These are phyloP conservation scores for Ganoderma boninense DNA, from an alignment of 1,284 basidiomycete genomes.

Conservation along the genomic window DNA sequence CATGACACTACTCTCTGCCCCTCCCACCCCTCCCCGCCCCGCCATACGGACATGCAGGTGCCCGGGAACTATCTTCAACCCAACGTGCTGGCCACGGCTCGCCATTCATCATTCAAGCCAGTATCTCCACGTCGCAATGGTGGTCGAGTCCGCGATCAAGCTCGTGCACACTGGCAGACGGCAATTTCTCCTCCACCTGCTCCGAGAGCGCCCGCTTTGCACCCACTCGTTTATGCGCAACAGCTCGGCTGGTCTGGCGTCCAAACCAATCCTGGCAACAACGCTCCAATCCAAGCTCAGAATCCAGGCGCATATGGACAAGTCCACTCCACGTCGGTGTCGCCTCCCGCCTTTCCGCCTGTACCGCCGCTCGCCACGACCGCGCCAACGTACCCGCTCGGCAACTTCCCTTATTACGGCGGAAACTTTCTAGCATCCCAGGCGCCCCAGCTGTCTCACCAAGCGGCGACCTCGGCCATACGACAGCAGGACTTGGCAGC, in stretches of 20 bases:
- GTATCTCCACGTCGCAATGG: not conserved
- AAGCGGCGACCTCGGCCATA: not conserved
- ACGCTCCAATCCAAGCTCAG: not conserved
- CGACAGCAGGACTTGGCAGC: slow-evolving; percentile 19
- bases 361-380: not conserved
- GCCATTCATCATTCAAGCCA: slow-evolving; percentile 3
- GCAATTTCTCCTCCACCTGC: not conserved
- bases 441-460: not conserved
- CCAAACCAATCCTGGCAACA: not conserved
- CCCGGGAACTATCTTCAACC: not conserved
- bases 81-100: slow-evolving; percentile 10
- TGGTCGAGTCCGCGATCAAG: not conserved
- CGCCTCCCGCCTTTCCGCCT: not conserved
- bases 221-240: slow-evolving; percentile 14
- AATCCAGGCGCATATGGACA: not conserved
- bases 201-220: slow-evolving; percentile 7
- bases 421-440: not conserved
- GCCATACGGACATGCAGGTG: slow-evolving; percentile 7
- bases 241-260: slow-evolving; percentile 14
- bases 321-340: not conserved
- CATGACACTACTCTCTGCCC: not conserved
- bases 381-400: not conserved
- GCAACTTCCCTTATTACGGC: not conserved
- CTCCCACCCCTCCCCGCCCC: not conserved
- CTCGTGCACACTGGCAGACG: not conserved